phyloP scores from a whole-genome alignment of 192 early-diverging fungal genomes.

The Rhizophlyctis rosea region DNA sequence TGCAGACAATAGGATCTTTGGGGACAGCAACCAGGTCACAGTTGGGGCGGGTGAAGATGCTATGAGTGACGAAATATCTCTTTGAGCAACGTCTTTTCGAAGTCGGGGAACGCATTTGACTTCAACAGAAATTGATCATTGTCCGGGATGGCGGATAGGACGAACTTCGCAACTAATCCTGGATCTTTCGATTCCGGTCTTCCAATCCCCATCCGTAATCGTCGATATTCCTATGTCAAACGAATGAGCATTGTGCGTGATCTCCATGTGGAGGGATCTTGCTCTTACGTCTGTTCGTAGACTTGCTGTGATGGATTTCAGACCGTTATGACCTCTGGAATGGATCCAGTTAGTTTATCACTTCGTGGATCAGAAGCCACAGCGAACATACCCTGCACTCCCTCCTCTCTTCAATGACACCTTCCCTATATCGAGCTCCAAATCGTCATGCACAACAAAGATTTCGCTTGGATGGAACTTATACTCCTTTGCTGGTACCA shows the following conservation, averaged over 20 bases:
- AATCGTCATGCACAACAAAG: slow-evolving; percentile 70
- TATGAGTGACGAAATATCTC: no score
- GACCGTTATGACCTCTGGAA: slow-evolving; percentile 66
- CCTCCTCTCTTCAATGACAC: slow-evolving; percentile 58
- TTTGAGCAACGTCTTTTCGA: no score
- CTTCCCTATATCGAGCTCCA: slow-evolving; percentile 64
- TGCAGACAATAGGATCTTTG: no score
- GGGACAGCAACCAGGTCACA: no score
- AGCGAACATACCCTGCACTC: slow-evolving; percentile 50
- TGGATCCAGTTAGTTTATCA: neutral
- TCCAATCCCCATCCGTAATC: slow-evolving; percentile 70
- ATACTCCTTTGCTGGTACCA: slow-evolving; percentile 49
- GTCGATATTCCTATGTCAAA: slow-evolving; percentile 39
- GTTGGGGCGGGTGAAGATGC: no score
- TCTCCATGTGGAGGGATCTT: neutral
- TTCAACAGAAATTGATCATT: slow-evolving; percentile 48
- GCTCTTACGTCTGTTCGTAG: slow-evolving; percentile 42
- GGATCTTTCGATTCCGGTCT: slow-evolving; percentile 45
- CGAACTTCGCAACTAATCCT: slow-evolving; percentile 52
- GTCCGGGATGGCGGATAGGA: slow-evolving; percentile 50
- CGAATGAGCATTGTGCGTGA: neutral
- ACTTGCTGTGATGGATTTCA: slow-evolving; percentile 60
- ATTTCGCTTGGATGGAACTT: slow-evolving; percentile 39
- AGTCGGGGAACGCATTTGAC: slow-evolving; percentile 34
- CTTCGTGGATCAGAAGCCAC: neutral